Evolutionary conservation across 1,284 basidiomycete species (phyloP), one percentile per base, ranked within the genome.

Genomic region (Cryptococcus sp.): DNA sequence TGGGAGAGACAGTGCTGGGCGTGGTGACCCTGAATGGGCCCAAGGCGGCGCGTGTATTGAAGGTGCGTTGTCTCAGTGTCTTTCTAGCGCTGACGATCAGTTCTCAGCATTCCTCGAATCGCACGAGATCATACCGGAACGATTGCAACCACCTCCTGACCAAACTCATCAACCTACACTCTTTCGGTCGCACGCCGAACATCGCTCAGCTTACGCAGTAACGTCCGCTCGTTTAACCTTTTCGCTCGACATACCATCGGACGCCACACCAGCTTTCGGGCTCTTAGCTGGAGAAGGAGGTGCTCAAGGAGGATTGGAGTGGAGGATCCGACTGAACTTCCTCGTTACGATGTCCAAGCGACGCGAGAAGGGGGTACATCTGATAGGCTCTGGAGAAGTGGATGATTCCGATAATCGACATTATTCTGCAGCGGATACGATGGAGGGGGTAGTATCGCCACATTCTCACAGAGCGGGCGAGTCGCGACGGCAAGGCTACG

Each of bases 1-100:
- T 95, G 0, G 93, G 93, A 3, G 93, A 96, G 79, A 93, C 91
- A 0, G 86, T 95, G 27, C 79, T 88, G 39, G 93, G 92, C 4
- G 86, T 92, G 0, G 86, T 96, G n/a, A 87, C 90, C 68, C 77
- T 95, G 61, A 95, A 95, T 70, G 83, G 86, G 38, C 81, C 56
- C 23, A 61, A 62, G 81, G 58, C 72, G 84, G 54, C 81, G 76
- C 85, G 58, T 7, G 91, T 93, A 0, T 73, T 93, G 47, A 88
- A 90, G 80, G 90, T 90, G 63, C 39, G 82, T 35, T 10, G 50
- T 27, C 48, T 50, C 8, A 16, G 30, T 47, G 2, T 41, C 6
- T 40, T 22, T 5, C 25, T 5, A 20, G 15, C 46, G n/a, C 19
- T 52, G 39, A 42, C 42, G 43, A 23, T 42, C 64, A 93, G 90